Conservation (phyloP, 768 basidiomycete genomes). For the Panellus pusillus region DNA sequence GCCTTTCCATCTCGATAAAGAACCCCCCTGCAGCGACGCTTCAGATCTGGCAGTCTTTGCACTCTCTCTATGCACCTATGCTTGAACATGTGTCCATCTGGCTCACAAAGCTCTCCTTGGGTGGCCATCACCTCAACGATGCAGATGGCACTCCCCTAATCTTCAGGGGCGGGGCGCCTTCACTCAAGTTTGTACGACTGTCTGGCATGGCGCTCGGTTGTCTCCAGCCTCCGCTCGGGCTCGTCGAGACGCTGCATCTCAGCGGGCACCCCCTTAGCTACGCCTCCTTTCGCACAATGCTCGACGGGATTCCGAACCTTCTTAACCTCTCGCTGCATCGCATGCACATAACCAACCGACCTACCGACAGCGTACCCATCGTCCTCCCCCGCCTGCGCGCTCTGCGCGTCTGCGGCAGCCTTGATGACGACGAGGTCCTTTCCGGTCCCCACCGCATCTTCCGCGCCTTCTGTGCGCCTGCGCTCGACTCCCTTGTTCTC, state of each 20-base stretch:
- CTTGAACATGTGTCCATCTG: constrained; percentile 42
- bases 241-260: constrained; percentile 42
- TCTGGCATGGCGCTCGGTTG: constrained; percentile 41
- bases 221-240: constrained; percentile 37
- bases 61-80: constrained; percentile 28
- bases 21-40: constrained; percentile 22
- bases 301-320: constrained; percentile 36
- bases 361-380: constrained; percentile 26
- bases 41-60: constrained; percentile 31
- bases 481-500: constrained; percentile 37
- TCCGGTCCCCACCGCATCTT: constrained; percentile 34
- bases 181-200: constrained; percentile 41
- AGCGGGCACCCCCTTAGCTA: constrained; percentile 42
- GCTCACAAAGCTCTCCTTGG: constrained; percentile 29
- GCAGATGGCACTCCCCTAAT: constrained; percentile 32
- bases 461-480: constrained; percentile 36
- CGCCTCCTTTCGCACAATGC: constrained; percentile 35
- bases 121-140: constrained; percentile 29
- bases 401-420: constrained; percentile 41
- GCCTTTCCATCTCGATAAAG: constrained; percentile 33
- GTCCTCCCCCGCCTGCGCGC: constrained; percentile 34
- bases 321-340: constrained; percentile 43
- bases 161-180: constrained; percentile 31
- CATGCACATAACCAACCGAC: constrained; percentile 29
- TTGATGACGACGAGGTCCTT: constrained; percentile 7